Evolutionary conservation across 768 basidiomycete species (phyloP), one percentile per base, ranked within the genome.

Genomic region (Pulveroboletus sp.): DNA sequence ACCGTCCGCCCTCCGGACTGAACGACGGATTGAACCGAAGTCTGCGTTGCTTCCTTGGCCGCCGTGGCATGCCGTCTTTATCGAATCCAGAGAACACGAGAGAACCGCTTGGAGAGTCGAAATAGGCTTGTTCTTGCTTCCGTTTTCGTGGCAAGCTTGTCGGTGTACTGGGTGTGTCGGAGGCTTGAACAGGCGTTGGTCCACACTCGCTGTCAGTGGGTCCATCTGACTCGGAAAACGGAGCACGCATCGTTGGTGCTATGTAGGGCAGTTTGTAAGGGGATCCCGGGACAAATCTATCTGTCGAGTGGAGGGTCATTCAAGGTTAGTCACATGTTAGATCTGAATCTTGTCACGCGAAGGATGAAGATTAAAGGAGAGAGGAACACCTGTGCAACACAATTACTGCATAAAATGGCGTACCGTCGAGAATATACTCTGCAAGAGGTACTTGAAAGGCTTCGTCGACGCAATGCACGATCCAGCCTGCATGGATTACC

Each of bases 401-500:
- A 18, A 37, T 24, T 18, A 46, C 46, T 18, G 37, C 21, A 37
- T 42, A 39, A 46, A 37, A 52, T 39, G 14, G 47, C 63, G 27
- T 58, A 67, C 68, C 68, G 17, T 67, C 66, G 24, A 67, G 64
- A 30, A 67, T 50, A 39, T 67, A 67, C 32, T 55, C 41, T 46
- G 59, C 14, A n/a, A 69, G 54, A 14, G 66, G 58, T 32, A 64
- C 61, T 17, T 32, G 50, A 39, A 67, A 69, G 0, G 46, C 52
- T 31, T 57, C 46, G 8, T 63, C 54, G 49, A 64, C 43, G 47
- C 68, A 67, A 43, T 68, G 63, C 27, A 43, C 32, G 41, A 67
- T 67, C 66, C 66, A 67, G 4, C 57, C 61, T 10, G 47, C 68
- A 39, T 67, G 68, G 17, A 67, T 56, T 11, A 67, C 66, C 66